Evolutionary conservation across 2,329 filamentous ascomycete species (phyloP).

Genomic region (Diaporthe citri): DNA sequence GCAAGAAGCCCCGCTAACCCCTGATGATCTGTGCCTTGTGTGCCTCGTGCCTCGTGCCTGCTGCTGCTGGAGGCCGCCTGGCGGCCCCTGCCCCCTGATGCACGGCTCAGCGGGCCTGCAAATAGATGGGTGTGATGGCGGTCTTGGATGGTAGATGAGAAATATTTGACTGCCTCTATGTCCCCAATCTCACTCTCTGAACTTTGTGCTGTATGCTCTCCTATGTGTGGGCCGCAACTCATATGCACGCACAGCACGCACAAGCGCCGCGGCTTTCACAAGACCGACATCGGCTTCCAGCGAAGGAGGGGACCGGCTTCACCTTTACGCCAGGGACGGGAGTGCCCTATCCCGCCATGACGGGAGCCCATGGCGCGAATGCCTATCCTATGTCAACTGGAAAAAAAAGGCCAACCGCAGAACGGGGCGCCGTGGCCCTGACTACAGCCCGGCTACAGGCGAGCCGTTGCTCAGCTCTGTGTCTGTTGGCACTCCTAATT

Average conservation of each 20-base stretch:
- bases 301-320: background rate
- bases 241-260: background rate
- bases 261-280: background rate
- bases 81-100: background rate
- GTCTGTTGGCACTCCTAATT: background rate
- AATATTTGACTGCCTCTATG: background rate
- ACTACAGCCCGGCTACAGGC: slow-evolving; percentile 10
- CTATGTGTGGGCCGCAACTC: background rate
- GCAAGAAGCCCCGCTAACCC: slow-evolving; percentile 29
- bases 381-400: background rate
- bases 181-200: background rate
- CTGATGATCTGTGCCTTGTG: slow-evolving; percentile 27
- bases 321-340: background rate
- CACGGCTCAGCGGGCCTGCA: slow-evolving; percentile 10
- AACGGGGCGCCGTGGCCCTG: background rate
- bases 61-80: slow-evolving; percentile 3
- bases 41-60: slow-evolving; percentile 4
- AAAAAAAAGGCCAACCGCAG: background rate
- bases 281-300: slow-evolving; percentile 12
- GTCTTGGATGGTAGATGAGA: slow-evolving; percentile 18
- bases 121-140: background rate
- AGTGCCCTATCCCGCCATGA: slow-evolving; percentile 3
- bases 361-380: slow-evolving; percentile 11
- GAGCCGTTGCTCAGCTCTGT: slow-evolving; percentile 7
- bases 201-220: background rate